Evolutionary conservation across 1,139 yeast genomes (phyloP).

Genomic region (Yarrowia galli): DNA sequence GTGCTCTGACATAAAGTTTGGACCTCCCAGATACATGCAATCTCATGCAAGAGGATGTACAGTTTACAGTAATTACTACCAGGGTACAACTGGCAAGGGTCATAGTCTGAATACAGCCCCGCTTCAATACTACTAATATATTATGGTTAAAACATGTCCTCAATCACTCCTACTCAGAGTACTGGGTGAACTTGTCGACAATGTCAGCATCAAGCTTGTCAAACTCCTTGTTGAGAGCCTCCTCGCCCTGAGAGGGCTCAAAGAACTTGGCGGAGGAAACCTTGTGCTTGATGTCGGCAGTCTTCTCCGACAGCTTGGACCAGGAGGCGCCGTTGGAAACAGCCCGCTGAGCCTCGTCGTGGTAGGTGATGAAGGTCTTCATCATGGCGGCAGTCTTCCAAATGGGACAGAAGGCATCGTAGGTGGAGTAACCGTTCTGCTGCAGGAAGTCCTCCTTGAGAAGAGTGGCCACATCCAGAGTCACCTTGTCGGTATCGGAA

Average conservation of each 20-base stretch:
- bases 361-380: slow-evolving; percentile 89
- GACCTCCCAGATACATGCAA: neutral
- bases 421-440: slow-evolving; percentile 97
- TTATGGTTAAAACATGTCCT: slow-evolving; percentile 22
- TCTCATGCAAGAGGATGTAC: no score
- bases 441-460: slow-evolving; percentile 98
- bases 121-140: slow-evolving; percentile 13
- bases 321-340: slow-evolving; percentile 93
- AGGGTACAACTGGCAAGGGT: no score
- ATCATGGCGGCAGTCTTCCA: slow-evolving; percentile 99
- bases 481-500: slow-evolving; percentile 94
- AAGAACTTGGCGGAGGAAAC: slow-evolving; percentile 95
- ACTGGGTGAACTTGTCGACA: slow-evolving; percentile 93
- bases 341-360: slow-evolving; percentile 98
- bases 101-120: no score
- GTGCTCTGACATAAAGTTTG: neutral
- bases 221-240: slow-evolving; percentile 76
- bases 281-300: slow-evolving; percentile 88
- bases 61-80: no score
- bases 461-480: slow-evolving; percentile 88
- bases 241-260: slow-evolving; percentile 92
- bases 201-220: slow-evolving; percentile 75
- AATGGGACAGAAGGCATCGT: slow-evolving; percentile 98
- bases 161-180: slow-evolving; percentile 69
- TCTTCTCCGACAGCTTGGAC: slow-evolving; percentile 88